phyloP scores from a whole-genome alignment of 2,329 filamentous ascomycete species.

The Apiospora koreana region DNA sequence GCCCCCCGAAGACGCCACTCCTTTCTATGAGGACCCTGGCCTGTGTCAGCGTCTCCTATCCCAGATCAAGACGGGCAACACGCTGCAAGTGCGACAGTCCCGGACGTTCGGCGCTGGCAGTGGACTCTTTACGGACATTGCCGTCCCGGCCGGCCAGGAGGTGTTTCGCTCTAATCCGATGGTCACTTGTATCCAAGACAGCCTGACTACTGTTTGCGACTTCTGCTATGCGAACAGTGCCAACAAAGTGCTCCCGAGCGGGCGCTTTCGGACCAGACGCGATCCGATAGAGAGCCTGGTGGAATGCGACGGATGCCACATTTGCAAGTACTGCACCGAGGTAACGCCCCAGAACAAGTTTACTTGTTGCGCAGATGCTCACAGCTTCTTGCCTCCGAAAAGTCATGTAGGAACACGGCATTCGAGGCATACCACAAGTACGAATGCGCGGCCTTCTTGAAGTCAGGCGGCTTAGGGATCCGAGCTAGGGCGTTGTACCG shows the following conservation, averaged over 20 bases:
- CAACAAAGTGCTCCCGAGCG: background rate
- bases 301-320: background rate
- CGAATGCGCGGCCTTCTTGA: constrained; percentile 29
- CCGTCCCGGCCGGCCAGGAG: constrained; percentile 8
- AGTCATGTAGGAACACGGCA: constrained; percentile 31
- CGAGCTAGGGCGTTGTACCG: constrained; percentile 26
- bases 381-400: background rate
- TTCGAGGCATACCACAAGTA: constrained; percentile 32
- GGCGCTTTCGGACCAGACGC: constrained; percentile 4
- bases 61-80: background rate
- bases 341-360: background rate
- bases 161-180: constrained; percentile 1
- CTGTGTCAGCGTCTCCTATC: constrained; percentile 9
- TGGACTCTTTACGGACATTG: background rate
- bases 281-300: background rate
- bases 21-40: background rate
- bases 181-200: background rate
- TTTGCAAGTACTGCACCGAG: constrained; percentile 12
- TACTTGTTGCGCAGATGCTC: background rate
- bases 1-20: background rate
- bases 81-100: background rate
- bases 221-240: constrained; percentile 12
- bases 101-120: constrained; percentile 11
- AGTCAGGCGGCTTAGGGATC: constrained; percentile 18
- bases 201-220: constrained; percentile 11